A percentile compares a stretch with the other conserved stretches of the same genome.
Evolutionary conservation across 2,329 filamentous ascomycete genomes (phyloP).

Genomic region (Colletotrichum camelliae): DNA sequence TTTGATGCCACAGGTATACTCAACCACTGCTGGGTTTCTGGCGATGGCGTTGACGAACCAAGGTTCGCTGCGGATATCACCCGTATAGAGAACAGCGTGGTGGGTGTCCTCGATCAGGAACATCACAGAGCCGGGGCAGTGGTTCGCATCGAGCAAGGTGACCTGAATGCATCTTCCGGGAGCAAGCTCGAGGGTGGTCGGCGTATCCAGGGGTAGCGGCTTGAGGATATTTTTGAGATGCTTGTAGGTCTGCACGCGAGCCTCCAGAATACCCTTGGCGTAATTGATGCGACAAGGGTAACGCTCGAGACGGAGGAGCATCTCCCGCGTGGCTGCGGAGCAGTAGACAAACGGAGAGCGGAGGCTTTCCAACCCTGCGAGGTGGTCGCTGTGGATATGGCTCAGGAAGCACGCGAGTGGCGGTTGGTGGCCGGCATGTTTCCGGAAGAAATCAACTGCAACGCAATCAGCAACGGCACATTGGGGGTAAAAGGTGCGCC

Average conservation of each 20-base stretch:
- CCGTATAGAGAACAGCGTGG: slow-evolving; percentile 84
- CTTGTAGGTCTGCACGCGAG: slow-evolving; percentile 75
- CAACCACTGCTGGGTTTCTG: slow-evolving; percentile 74
- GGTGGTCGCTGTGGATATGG: slow-evolving; percentile 91
- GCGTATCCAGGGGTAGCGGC: slow-evolving; percentile 81
- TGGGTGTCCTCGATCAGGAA: slow-evolving; percentile 81
- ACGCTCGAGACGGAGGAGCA: slow-evolving; percentile 81
- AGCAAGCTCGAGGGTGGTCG: slow-evolving; percentile 75
- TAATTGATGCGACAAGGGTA: slow-evolving; percentile 84
- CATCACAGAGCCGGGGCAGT: slow-evolving; percentile 90
- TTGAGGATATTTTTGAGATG: slow-evolving; percentile 79
- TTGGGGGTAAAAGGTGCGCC: not conserved
- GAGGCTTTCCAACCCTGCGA: slow-evolving; percentile 78
- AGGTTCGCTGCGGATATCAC: slow-evolving; percentile 83
- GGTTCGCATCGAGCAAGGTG: slow-evolving; percentile 89
- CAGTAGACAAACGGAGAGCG: slow-evolving; percentile 88
- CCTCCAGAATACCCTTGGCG: slow-evolving; percentile 77
- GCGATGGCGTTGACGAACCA: slow-evolving; percentile 83
- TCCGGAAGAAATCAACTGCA: slow-evolving; percentile 82
- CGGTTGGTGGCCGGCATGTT: slow-evolving; percentile 54
- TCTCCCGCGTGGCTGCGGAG: slow-evolving; percentile 80
- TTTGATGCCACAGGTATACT: slow-evolving; percentile 72
- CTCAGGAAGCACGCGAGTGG: slow-evolving; percentile 88
- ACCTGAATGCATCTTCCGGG: slow-evolving; percentile 75
- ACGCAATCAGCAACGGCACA: slow-evolving; percentile 3